A percentile compares a stretch with the other conserved stretches of the same genome.
These are phyloP conservation scores for Medakamo hakoo DNA, from an alignment of 139 green algal species.

Conservation along the genomic window DNA sequence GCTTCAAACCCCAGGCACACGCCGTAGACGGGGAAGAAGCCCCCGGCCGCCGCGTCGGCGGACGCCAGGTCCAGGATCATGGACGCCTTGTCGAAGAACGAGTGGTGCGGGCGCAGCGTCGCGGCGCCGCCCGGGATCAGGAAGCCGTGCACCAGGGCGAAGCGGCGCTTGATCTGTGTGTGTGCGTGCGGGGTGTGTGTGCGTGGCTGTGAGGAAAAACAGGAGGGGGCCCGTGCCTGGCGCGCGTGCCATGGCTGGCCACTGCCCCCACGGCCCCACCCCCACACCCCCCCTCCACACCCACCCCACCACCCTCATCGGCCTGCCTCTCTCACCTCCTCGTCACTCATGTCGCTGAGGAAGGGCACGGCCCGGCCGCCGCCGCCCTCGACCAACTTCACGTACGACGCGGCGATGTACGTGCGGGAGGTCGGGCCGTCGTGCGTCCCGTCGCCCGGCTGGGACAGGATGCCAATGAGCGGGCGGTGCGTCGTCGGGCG, in stretches of 20 bases:
- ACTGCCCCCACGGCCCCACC: neutral
- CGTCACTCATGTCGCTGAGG: neutral
- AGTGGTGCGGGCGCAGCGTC: constrained; percentile 11
- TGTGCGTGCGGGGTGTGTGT: neutral
- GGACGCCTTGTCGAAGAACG: constrained; percentile 38
- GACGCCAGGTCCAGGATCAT: constrained; percentile 18
- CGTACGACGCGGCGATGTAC: neutral
- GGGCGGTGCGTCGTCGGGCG: neutral
- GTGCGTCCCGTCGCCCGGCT: neutral
- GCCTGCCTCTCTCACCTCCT: neutral
- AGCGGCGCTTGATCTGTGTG: neutral
- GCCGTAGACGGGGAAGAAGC: constrained; percentile 7
- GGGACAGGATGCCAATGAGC: neutral
- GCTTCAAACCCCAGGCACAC: constrained; percentile 13
- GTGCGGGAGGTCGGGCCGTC: neutral
- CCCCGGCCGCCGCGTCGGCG: constrained; percentile 2
- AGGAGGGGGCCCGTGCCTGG: no score
- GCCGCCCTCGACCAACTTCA: neutral
- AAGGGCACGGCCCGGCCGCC: neutral
- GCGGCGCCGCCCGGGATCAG: neutral
- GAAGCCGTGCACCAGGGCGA: neutral
- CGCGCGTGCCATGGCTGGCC: no score
- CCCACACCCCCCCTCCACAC: neutral
- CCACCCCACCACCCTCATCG: neutral
- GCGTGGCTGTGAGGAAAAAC: no score